These are phyloP conservation scores for Pseudocercospora eumusae DNA, from an alignment of 2,329 filamentous ascomycete species.

Conservation along the genomic window DNA sequence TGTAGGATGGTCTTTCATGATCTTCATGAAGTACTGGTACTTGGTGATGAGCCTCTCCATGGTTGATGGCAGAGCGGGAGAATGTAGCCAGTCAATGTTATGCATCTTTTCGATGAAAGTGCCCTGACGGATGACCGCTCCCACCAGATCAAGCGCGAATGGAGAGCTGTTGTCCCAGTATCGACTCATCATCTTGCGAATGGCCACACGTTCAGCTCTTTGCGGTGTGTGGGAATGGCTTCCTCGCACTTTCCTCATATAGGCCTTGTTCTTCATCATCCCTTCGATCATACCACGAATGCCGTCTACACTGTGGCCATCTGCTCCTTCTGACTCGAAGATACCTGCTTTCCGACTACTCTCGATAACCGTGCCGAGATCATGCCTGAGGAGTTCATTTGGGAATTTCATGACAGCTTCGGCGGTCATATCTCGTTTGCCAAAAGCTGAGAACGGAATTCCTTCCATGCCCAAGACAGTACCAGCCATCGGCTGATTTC, in stretches of 20 bases:
- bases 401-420: slow-evolving; percentile 30
- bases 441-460: slow-evolving; percentile 45
- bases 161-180: slow-evolving; percentile 69
- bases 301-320: slow-evolving; percentile 31
- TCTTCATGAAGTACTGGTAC: slow-evolving; percentile 63
- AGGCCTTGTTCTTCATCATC: slow-evolving; percentile 43
- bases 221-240: slow-evolving; percentile 16
- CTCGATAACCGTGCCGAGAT: slow-evolving; percentile 48
- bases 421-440: slow-evolving; percentile 25
- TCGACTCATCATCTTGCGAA: slow-evolving; percentile 68
- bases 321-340: background rate
- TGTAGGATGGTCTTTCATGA: slow-evolving; percentile 55
- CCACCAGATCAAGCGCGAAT: slow-evolving; percentile 66
- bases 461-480: slow-evolving; percentile 64
- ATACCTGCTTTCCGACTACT: background rate
- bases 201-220: slow-evolving; percentile 42
- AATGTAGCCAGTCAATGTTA: slow-evolving; percentile 75
- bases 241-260: slow-evolving; percentile 45
- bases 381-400: slow-evolving; percentile 46
- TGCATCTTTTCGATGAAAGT: slow-evolving; percentile 73
- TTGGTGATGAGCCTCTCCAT: slow-evolving; percentile 66
- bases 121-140: slow-evolving; percentile 66
- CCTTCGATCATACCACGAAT: slow-evolving; percentile 56
- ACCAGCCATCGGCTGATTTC: slow-evolving; percentile 63
- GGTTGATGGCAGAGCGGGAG: slow-evolving; percentile 63